Evolutionary conservation across 768 basidiomycete species (phyloP).

Genomic region (Baorangia bicolor): DNA sequence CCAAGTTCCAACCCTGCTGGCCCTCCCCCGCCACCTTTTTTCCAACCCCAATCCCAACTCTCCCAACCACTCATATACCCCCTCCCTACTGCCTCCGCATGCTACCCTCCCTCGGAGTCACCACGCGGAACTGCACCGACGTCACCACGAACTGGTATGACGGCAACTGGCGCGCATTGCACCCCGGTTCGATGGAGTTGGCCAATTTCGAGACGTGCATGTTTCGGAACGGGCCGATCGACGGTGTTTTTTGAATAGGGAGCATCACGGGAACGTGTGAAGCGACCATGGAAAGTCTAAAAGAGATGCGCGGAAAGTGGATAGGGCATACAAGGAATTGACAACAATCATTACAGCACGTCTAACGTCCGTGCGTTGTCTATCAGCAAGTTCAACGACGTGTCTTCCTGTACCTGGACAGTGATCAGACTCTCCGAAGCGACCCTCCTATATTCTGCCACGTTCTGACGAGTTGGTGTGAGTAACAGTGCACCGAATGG

Average conservation of each 20-base stretch:
- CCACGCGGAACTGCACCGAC: slow-evolving; percentile 40
- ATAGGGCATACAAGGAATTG: too few species aligned
- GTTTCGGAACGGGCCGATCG: slow-evolving; percentile 46
- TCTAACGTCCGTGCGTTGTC: too few species aligned
- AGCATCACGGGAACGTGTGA: slow-evolving; percentile 18
- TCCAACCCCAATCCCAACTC: slow-evolving; percentile 33
- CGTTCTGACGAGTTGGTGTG: too few species aligned
- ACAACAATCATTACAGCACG: too few species aligned
- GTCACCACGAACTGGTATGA: slow-evolving; percentile 29
- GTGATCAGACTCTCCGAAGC: too few species aligned
- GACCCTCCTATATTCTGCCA: too few species aligned
- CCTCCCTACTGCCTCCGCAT: slow-evolving; percentile 39
- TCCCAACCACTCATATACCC: slow-evolving; percentile 47
- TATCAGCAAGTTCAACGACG: too few species aligned
- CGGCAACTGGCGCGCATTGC: slow-evolving; percentile 41
- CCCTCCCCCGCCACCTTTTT: slow-evolving; percentile 37
- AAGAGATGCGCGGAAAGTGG: too few species aligned
- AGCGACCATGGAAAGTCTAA: too few species aligned
- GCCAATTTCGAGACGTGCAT: slow-evolving; percentile 35
- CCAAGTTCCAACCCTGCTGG: slow-evolving; percentile 45
- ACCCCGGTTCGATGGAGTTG: slow-evolving; percentile 40
- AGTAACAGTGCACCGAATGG: too few species aligned
- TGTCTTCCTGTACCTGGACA: too few species aligned
- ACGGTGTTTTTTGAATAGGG: slow-evolving; percentile 37
- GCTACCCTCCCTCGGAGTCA: slow-evolving; percentile 38